These are phyloP conservation scores for Penicillium lagena DNA, from an alignment of 495 filamentous ascomycete genomes.

Conservation along the genomic window DNA sequence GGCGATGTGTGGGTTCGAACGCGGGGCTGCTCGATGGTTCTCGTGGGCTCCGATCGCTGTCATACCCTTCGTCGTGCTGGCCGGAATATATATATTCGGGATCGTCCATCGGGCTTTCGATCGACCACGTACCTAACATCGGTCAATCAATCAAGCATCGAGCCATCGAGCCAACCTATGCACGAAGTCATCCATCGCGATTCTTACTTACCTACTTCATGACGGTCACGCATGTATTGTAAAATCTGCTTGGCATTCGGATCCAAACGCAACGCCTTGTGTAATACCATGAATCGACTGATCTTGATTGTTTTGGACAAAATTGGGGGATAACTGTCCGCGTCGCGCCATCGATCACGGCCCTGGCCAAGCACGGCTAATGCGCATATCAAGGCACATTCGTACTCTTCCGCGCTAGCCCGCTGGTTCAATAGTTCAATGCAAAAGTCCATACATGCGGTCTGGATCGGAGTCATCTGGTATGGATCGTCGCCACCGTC, in stretches of 20 bases:
- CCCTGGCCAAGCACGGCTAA: not conserved
- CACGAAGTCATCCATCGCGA: too few relatives aligned
- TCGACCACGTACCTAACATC: too few relatives aligned
- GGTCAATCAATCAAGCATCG: too few relatives aligned
- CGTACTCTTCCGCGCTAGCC: not conserved
- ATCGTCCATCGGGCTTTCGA: too few relatives aligned
- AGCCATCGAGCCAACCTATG: too few relatives aligned
- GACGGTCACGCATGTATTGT: too few relatives aligned
- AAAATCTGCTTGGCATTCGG: not conserved
- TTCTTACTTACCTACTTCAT: too few relatives aligned
- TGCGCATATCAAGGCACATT: slow-evolving; percentile 5
- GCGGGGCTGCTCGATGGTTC: too few relatives aligned
- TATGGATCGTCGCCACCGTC: too few relatives aligned
- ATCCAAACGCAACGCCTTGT: slow-evolving; percentile 5
- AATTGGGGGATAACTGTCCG: not conserved
- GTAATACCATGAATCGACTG: slow-evolving; percentile 1
- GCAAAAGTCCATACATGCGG: slow-evolving; percentile 6
- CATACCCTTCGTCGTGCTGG: not conserved
- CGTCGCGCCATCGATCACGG: not conserved
- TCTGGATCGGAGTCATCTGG: too few relatives aligned
- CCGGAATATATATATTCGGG: too few relatives aligned
- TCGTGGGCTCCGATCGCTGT: not conserved
- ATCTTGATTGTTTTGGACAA: slow-evolving; percentile 5
- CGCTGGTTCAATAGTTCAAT: slow-evolving; percentile 10
- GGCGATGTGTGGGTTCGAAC: too few relatives aligned